Evolutionary conservation across 2,329 filamentous ascomycete genomes (phyloP).

Genomic region (Karstenula rhodostoma): DNA sequence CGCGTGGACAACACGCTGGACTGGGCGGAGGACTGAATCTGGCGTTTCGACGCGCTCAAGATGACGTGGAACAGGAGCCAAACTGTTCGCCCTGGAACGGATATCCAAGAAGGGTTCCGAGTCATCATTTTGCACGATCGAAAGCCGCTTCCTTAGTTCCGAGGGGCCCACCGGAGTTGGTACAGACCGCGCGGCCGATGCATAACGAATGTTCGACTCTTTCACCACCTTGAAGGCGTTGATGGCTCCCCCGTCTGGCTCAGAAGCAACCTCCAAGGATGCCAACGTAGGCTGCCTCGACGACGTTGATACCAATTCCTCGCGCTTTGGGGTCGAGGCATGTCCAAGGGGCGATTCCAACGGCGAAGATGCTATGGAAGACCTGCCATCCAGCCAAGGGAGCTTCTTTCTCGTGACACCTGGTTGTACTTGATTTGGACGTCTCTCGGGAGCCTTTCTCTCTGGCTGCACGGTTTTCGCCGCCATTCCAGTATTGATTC

Average conservation of each 20-base stretch:
- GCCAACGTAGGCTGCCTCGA: slow-evolving; percentile 7
- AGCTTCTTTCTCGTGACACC: slow-evolving; percentile 29
- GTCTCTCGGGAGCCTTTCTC: neutral
- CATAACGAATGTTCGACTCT: slow-evolving; percentile 22
- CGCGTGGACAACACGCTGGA: slow-evolving; percentile 16
- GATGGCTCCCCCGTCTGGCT: slow-evolving; percentile 19
- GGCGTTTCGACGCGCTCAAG: slow-evolving; percentile 30
- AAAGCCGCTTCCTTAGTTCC: slow-evolving; percentile 25
- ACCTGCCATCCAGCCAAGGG: slow-evolving; percentile 43
- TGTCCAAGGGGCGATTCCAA: slow-evolving; percentile 3
- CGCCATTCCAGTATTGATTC: slow-evolving; percentile 10
- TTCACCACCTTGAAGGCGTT: slow-evolving; percentile 27
- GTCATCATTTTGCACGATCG: slow-evolving; percentile 22
- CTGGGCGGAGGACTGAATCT: slow-evolving; percentile 20
- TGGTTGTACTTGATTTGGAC: slow-evolving; percentile 20
- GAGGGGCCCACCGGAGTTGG: slow-evolving; percentile 6
- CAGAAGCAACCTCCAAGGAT: slow-evolving; percentile 8
- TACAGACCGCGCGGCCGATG: slow-evolving; percentile 17
- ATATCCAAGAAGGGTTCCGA: slow-evolving; percentile 13
- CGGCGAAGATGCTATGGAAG: slow-evolving; percentile 19
- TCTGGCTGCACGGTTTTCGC: slow-evolving; percentile 2
- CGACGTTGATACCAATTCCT: slow-evolving; percentile 15
- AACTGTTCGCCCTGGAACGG: slow-evolving; percentile 26
- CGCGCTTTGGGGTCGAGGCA: neutral
- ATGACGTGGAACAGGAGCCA: slow-evolving; percentile 35